Percentiles rank a stretch among this genome's conserved stretches.
Conservation (phyloP, 805 yeast genomes). For the Metschnikowia lochheadii region DNA sequence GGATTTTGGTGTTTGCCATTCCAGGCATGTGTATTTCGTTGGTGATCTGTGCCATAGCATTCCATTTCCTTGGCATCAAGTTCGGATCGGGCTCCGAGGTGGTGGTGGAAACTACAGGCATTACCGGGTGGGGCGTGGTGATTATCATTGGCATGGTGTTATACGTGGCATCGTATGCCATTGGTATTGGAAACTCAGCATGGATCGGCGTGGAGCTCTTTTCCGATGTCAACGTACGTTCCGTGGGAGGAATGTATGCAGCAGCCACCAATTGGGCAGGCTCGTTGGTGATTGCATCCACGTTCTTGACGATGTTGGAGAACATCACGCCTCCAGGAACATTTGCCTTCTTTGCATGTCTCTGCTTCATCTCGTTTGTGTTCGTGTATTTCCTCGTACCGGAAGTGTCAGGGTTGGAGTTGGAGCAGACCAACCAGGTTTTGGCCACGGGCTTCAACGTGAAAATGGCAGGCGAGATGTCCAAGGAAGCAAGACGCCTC, state of each 20-base stretch:
- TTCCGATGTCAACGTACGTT: constrained; percentile 85
- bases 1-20: constrained; percentile 70
- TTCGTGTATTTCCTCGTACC: constrained; percentile 85
- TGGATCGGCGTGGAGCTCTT: constrained; percentile 97
- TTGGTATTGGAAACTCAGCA: constrained; percentile 96
- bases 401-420: constrained; percentile 82
- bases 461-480: constrained; percentile 41
- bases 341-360: constrained; percentile 82
- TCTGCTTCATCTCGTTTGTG: constrained; percentile 66
- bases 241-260: constrained; percentile 85
- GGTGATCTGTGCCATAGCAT: constrained; percentile 81
- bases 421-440: constrained; percentile 85
- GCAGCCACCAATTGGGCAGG: constrained; percentile 97
- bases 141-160: constrained; percentile 81
- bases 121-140: constrained; percentile 82
- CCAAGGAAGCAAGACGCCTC: constrained; percentile 32
- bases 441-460: constrained; percentile 85
- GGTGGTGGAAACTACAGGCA: constrained; percentile 37
- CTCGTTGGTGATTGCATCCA: constrained; percentile 82
- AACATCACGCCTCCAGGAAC: constrained; percentile 95
- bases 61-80: constrained; percentile 73
- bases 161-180: constrained; percentile 85
- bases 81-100: constrained; percentile 48
- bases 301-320: constrained; percentile 90
- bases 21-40: constrained; percentile 82